Base-by-base conservation (phyloP, 108 stramenopile species). In the Cyclotella cryptica region DNA sequence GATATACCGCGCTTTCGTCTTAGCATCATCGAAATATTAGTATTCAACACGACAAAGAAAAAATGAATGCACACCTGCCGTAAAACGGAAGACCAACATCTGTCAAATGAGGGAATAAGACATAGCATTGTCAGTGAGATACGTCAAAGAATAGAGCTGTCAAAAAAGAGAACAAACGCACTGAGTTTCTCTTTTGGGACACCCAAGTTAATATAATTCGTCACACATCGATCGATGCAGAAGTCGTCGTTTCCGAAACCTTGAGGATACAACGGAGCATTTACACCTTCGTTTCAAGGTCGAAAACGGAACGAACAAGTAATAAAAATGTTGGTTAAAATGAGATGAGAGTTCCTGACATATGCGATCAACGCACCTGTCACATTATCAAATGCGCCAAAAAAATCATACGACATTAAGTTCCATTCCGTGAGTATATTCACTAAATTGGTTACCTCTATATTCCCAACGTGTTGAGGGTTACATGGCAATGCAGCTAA, bases 321-420 rank as follows among this genome's bases (percentile, higher is more conserved):
- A 35, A 2, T 35, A 6, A 35, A n/a, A 35, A 35, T 6, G 6
- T 35, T 5, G 35, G 4, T 2, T 35, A 6, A 35, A 35, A 35
- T 5, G 35, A 35, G 6, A 35, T 35, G 35, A 35, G 35, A 35
- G 35, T 35, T 35, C 6, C 35, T 35, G 6, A 35, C 35, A 6
- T 6, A 6, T 35, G 35, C 2, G 35, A 6, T 35, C 6, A 2
- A 35, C 35, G 4, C 35, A 39, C 84, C 84, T 27, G 75, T 77
- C 6, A 74, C 66, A 52, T 5, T 11, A 42, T 83, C 82, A 74
- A 75, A 81, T 41, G 79, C 63, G n/a, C 79, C 80, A 44, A 69
- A 66, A 26, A 84, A 81, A 47, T 84, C 84, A 44, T 81, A 84
- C 9, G 57, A 71, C 84, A 84, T 84, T 2, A 84, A 72, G 63